Base-by-base conservation (phyloP, 192 early-diverging fungal genomes). In the Powellomyces hirtus region DNA sequence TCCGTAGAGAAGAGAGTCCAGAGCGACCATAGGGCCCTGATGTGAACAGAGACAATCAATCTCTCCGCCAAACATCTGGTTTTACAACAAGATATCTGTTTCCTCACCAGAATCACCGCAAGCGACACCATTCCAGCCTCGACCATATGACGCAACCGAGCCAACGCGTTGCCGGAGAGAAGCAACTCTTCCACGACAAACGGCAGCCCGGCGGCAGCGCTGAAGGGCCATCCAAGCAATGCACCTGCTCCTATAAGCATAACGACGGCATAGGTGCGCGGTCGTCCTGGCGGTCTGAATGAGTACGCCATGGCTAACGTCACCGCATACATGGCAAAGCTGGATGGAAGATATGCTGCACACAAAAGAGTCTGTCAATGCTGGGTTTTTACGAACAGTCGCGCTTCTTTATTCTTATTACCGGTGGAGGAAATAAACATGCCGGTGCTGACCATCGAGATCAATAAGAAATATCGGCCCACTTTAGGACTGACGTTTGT, bases 291-390 rank as follows among this genome's bases (percentile, higher is more conserved):
- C 8, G 81, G 76, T 6, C 68, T 53, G 26, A 98, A 81, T 14
- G 83, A 84, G 8, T 82, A 74, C 2, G 91, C 86, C 38, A 87
- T 86, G 1, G 92, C 94, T 35, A 96, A 64, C 62, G 88, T 89
- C 6, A 84, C 79, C n/a, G 83, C 72, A 64, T 86, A 89, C 97
- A 98, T 99, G 45, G 93, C 88, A 80, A 97, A 96, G 26, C 91
- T 85, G 11, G 94, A 94, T 0, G 97, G 97, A 33, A 99, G 77
- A 71, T 86, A 87, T 30, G 94, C 94, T 78, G 64, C 40, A 31
- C 24, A 29, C 5, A 14, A 24, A 14, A 49, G 46, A 18, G 5
- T 49, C 5, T 24, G 46, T 24, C 46, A 24, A 7, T 6, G n/a
- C n/a, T n/a, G n/a, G n/a, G n/a, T n/a, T n/a, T n/a, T n/a, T n/a